Evolutionary conservation across 129 eudicot species (phyloP).

Genomic region (Deinandra increscens): DNA sequence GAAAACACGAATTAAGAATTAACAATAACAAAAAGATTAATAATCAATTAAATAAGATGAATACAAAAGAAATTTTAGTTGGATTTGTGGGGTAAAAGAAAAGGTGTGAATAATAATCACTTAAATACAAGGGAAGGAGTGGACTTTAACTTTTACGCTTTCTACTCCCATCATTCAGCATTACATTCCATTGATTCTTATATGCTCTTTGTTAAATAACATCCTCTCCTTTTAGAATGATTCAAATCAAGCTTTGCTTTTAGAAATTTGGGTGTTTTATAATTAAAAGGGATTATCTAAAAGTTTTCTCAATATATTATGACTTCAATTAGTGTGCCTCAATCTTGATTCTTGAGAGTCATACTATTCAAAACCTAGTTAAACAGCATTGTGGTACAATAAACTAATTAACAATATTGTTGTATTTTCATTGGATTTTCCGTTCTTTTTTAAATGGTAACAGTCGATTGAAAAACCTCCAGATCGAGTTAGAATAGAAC

Average conservation of each 20-base stretch:
- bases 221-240: conserved; percentile 35
- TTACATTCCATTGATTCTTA: conserved; percentile 6
- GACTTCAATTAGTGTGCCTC: conserved; percentile 24
- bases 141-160: conserved; percentile 46
- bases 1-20: too few species aligned
- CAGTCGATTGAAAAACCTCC: too few species aligned
- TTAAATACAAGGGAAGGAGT: background rate
- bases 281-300: conserved; percentile 44
- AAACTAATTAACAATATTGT: too few species aligned
- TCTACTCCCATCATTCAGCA: conserved; percentile 36
- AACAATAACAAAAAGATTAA: too few species aligned
- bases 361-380: background rate
- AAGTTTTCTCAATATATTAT: conserved; percentile 33
- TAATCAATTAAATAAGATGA: background rate
- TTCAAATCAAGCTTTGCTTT: conserved; percentile 51
- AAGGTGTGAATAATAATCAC: conserved; percentile 20
- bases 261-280: conserved; percentile 76
- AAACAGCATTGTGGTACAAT: background rate
- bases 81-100: conserved; percentile 37
- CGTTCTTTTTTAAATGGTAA: too few species aligned
- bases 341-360: background rate
- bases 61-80: conserved; percentile 3
- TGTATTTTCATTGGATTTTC: too few species aligned
- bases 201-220: conserved; percentile 27
- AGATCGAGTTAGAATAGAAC: too few species aligned